Percentiles rank a stretch among this genome's conserved stretches.
Evolutionary conservation across 306 rosid species (phyloP).

Genomic region (Herpetospermum pedunculosum): DNA sequence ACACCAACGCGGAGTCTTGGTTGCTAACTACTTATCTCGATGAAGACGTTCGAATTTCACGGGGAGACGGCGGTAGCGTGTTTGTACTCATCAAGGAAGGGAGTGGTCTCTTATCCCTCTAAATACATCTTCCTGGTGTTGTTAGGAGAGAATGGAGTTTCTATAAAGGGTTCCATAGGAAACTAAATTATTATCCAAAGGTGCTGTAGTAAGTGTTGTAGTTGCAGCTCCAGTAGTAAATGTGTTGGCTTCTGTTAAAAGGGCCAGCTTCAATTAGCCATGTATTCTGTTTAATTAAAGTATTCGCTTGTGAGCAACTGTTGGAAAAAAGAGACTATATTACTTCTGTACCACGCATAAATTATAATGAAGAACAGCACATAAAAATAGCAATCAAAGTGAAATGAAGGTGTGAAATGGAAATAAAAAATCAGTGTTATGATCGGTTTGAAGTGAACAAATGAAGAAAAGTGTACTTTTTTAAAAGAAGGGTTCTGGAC

Average conservation of each 20-base stretch:
- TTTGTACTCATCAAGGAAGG: constrained; percentile 85
- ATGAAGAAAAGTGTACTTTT: too few relatives aligned
- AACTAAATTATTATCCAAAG: background rate
- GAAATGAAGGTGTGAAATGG: too few relatives aligned
- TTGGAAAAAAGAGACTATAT: background rate
- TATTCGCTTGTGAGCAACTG: background rate
- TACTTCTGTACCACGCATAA: background rate
- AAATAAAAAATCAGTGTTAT: too few relatives aligned
- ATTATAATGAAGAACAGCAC: background rate
- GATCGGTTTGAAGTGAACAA: too few relatives aligned
- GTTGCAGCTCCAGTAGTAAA: background rate
- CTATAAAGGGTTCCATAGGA: background rate
- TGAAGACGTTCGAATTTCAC: constrained; percentile 60
- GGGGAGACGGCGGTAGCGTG: constrained; percentile 71
- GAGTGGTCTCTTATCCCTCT: constrained; percentile 32
- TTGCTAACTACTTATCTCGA: constrained; percentile 79
- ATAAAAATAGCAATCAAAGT: background rate
- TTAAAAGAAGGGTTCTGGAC: too few relatives aligned
- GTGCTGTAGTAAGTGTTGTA: background rate
- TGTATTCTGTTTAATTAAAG: background rate
- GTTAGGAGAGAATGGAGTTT: background rate
- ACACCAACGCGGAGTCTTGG: constrained; percentile 62
- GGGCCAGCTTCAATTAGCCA: background rate
- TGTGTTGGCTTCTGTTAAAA: background rate
- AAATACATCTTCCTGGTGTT: background rate